Evolutionary conservation across 495 filamentous ascomycete species (phyloP), one percentile per base, ranked within the genome.

Genomic region (Xylaria cubensis): DNA sequence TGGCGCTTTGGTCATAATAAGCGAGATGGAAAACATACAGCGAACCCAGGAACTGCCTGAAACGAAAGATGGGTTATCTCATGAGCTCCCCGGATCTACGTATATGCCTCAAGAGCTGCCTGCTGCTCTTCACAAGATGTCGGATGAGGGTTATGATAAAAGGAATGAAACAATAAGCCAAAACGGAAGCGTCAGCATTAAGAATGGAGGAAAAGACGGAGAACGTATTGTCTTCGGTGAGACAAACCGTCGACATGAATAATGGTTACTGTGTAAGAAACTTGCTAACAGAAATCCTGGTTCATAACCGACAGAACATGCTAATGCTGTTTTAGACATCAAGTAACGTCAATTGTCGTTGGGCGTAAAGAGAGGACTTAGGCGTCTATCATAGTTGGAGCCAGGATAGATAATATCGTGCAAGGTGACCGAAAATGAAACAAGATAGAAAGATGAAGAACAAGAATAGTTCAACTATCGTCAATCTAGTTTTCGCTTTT

Each of bases 41-140:
- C 26, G 34, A 15, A 12, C 21, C 36, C 63, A 51, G 15, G 63
- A 65, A n/a, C 17, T 65, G 6, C 44, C 63, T 9, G 44, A 50
- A 26, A 65, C 3, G 26, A 50, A 50, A 39, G 63, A 65, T 0
- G 63, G 63, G 4, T 34, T 65, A 17, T 50, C 63, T 34, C 63
- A 65, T 50, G 63, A 65, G 42, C 15, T 65, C 15, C 63, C 4
- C 4, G 63, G 42, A 7, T 41, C 63, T 4, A 65, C 9, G 12
- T 15, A 13, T 29, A 26, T 65, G 17, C 63, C 63, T 32, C 63
- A 48, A 50, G 63, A 51, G 15, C 44, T 65, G 15, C 42, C 63
- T 15, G 63, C 42, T 34, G 44, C 36, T 34, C 21, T 51, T 26
- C 63, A 48, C 12, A 42, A 65, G 63, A 65, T 65, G 44, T 26